A percentile compares a stretch with the other conserved stretches of the same genome.
Evolutionary conservation across 768 basidiomycete genomes (phyloP).

Genomic region (Chalciporus piperatus): DNA sequence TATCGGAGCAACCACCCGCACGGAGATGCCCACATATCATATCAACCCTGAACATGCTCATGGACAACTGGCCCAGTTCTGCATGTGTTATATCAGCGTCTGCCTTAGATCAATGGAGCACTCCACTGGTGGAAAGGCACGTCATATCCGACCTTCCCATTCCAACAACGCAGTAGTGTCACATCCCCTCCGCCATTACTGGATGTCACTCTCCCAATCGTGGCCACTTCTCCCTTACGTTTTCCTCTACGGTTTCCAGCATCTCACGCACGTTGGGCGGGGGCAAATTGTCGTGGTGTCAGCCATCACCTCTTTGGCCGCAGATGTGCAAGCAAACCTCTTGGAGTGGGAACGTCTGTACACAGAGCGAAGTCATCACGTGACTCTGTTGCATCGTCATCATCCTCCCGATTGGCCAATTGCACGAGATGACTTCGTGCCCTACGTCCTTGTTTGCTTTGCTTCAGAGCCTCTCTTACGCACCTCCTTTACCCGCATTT

Average conservation of each 20-base stretch:
- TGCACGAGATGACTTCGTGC: not conserved
- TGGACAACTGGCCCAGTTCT: constrained; percentile 1
- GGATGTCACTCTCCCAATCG: not conserved
- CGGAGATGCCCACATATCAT: not conserved
- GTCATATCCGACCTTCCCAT: not conserved
- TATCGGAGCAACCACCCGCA: not conserved
- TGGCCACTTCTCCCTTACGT: constrained; percentile 9
- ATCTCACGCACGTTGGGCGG: not conserved
- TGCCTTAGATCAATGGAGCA: not conserved
- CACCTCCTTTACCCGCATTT: not conserved
- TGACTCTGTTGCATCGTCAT: not conserved
- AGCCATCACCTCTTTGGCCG: not conserved
- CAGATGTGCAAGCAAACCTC: not conserved
- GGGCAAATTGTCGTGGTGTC: not conserved
- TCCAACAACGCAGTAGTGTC: not conserved
- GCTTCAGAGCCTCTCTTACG: not conserved
- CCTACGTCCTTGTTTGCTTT: not conserved
- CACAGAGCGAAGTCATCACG: not conserved
- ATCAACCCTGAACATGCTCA: not conserved
- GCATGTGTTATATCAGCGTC: constrained; percentile 6
- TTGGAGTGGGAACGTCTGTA: constrained; percentile 3
- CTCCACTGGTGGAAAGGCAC: not conserved
- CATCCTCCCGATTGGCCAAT: not conserved
- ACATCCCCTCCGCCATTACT: not conserved
- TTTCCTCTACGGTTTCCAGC: not conserved